These are phyloP conservation scores for Raffaelea deltoideospora DNA, from an alignment of 2,329 filamentous ascomycete species.

Conservation along the genomic window DNA sequence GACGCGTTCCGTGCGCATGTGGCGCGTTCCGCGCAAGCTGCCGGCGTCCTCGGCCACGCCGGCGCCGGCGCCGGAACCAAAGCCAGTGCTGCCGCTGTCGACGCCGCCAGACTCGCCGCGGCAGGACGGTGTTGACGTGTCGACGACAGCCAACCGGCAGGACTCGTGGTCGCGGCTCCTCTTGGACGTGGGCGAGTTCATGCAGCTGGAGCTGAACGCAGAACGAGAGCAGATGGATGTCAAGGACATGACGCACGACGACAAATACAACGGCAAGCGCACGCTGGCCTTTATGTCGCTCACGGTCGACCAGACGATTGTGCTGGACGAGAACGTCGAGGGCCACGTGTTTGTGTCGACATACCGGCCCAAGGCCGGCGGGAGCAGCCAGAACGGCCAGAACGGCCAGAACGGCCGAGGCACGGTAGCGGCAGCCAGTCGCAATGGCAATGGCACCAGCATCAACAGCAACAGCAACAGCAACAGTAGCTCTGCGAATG, in stretches of 20 bases:
- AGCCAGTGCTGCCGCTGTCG: constrained; percentile 6
- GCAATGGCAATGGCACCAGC: constrained; percentile 17
- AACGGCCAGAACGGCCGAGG: too few species aligned
- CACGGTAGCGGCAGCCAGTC: constrained; percentile 8
- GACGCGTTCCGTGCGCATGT: constrained; percentile 62
- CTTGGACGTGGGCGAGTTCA: constrained; percentile 48
- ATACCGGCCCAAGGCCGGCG: constrained; percentile 16
- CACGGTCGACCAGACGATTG: constrained; percentile 56
- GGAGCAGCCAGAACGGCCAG: too few species aligned
- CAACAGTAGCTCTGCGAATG: constrained; percentile 29
- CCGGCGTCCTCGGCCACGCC: constrained; percentile 11
- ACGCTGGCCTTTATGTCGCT: constrained; percentile 53
- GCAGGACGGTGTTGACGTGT: constrained; percentile 2
- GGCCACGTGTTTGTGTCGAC: constrained; percentile 43
- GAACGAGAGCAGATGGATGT: constrained; percentile 45
- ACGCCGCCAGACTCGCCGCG: constrained; percentile 14
- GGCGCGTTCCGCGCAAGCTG: constrained; percentile 43
- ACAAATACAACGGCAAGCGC: constrained; percentile 62
- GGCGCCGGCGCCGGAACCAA: background rate
- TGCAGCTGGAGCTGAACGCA: constrained; percentile 42
- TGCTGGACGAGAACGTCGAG: constrained; percentile 67
- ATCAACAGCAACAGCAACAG: constrained; percentile 19
- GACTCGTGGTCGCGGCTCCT: constrained; percentile 31
- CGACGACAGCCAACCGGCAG: constrained; percentile 7
- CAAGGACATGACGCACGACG: constrained; percentile 56